phyloP scores from a whole-genome alignment of 148 eudicot species.

The Limonium bicolor region DNA sequence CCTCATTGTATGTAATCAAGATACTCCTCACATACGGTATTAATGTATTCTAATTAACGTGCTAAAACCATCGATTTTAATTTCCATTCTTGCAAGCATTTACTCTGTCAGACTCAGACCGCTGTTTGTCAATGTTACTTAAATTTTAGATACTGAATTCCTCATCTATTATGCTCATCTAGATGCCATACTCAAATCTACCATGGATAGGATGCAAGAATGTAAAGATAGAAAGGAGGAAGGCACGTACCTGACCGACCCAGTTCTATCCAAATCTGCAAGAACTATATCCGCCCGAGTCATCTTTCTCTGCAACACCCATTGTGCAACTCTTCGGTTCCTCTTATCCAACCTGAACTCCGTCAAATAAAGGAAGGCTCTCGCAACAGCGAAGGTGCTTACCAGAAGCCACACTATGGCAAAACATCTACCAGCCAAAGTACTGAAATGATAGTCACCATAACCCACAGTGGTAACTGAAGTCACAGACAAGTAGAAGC shows the following conservation, averaged over 20 bases:
- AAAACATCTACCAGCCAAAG: conserved; percentile 32
- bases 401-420: conserved; percentile 44
- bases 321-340: conserved; percentile 26
- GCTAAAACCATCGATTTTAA: no score
- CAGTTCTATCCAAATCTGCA: conserved; percentile 52
- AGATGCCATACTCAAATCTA: no score
- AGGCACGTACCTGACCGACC: conserved; percentile 37
- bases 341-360: conserved; percentile 52
- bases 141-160: no score
- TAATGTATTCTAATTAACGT: no score
- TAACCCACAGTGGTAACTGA: conserved; percentile 62
- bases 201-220: no score
- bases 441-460: conserved; percentile 39
- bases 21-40: no score
- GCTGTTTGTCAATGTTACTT: no score
- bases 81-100: no score
- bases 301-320: conserved; percentile 37
- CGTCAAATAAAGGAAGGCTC: conserved; percentile 41
- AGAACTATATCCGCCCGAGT: conserved; percentile 38
- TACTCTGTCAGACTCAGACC: no score
- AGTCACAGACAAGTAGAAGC: conserved; percentile 47
- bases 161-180: no score
- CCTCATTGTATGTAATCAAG: no score
- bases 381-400: conserved; percentile 50
- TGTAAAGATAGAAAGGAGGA: no score